phyloP scores from a whole-genome alignment of 176 grass and related monocot species.

The Juncus effusus region DNA sequence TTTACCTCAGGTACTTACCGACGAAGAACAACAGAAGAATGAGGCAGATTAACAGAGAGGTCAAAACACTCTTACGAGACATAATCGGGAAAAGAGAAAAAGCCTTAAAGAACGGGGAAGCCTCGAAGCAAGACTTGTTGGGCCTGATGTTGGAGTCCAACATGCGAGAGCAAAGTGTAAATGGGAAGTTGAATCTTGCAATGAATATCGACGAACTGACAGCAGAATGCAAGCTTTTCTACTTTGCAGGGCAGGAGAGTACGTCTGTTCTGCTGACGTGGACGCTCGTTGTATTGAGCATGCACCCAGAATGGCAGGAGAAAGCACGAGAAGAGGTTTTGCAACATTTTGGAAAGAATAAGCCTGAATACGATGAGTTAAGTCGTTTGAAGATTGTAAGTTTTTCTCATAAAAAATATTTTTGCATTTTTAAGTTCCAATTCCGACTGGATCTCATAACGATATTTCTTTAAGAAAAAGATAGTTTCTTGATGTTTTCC shows the following conservation, averaged over 20 bases:
- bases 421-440: too few relatives aligned
- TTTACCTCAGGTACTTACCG: conserved; percentile 38
- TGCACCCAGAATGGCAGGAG: conserved; percentile 69
- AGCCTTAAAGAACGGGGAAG: conserved; percentile 29
- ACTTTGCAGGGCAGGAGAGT: conserved; percentile 74
- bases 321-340: conserved; percentile 63
- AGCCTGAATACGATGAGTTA: conserved; percentile 42
- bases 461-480: background rate
- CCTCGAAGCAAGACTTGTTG: conserved; percentile 40
- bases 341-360: conserved; percentile 43
- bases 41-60: conserved; percentile 41
- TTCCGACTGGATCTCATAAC: too few relatives aligned
- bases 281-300: conserved; percentile 52
- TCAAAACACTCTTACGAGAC: conserved; percentile 33
- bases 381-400: conserved; percentile 53
- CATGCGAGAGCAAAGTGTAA: conserved; percentile 26
- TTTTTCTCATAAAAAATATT: background rate
- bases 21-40: conserved; percentile 59
- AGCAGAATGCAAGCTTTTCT: conserved; percentile 70
- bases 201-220: conserved; percentile 63
- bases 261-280: conserved; percentile 54
- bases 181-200: conserved; percentile 32
- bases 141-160: conserved; percentile 62
- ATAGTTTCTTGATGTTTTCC: too few relatives aligned
- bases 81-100: conserved; percentile 59